Evolutionary conservation across 164 flowering plant genomes (phyloP).

Genomic region (Paratinospora sagittata): DNA sequence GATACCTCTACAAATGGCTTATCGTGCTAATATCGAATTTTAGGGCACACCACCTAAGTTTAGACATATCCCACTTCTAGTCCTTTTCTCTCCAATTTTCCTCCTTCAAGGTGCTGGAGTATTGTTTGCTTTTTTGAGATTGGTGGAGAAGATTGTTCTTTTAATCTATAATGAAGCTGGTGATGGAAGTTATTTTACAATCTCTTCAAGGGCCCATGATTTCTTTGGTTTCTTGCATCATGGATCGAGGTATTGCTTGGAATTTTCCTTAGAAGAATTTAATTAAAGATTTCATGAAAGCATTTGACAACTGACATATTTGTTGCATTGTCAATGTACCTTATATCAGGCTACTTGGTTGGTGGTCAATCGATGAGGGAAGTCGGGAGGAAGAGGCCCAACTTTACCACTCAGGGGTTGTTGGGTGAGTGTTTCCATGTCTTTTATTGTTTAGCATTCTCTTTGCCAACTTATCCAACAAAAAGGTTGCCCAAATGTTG

Average conservation of each 20-base stretch:
- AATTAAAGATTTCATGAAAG: not conserved
- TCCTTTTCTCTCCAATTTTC: slow-evolving; percentile 67
- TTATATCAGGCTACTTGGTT: slow-evolving; percentile 64
- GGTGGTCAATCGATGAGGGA: slow-evolving; percentile 99
- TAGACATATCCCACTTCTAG: slow-evolving; percentile 43
- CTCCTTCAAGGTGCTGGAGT: slow-evolving; percentile 77
- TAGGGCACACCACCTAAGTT: slow-evolving; percentile 80
- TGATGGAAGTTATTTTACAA: slow-evolving; percentile 39
- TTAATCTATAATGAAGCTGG: slow-evolving; percentile 39
- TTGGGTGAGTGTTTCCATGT: slow-evolving; percentile 47
- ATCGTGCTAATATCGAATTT: slow-evolving; percentile 12
- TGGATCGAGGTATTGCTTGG: slow-evolving; percentile 66
- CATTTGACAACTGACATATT: not conserved
- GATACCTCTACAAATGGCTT: not conserved
- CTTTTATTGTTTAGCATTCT: not conserved
- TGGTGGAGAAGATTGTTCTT: slow-evolving; percentile 66
- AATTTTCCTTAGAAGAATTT: not conserved
- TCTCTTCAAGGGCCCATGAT: slow-evolving; percentile 50
- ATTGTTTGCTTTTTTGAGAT: slow-evolving; percentile 51
- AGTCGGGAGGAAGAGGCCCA: slow-evolving; percentile 84
- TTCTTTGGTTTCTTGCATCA: slow-evolving; percentile 68
- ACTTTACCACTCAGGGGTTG: slow-evolving; percentile 42
- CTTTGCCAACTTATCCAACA: not conserved
- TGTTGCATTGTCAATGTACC: slow-evolving; percentile 3
- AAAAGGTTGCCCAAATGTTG: not conserved